Evolutionary conservation across 768 basidiomycete genomes (phyloP), one percentile per base, ranked within the genome.

Genomic region (Chalciporus piperatus): DNA sequence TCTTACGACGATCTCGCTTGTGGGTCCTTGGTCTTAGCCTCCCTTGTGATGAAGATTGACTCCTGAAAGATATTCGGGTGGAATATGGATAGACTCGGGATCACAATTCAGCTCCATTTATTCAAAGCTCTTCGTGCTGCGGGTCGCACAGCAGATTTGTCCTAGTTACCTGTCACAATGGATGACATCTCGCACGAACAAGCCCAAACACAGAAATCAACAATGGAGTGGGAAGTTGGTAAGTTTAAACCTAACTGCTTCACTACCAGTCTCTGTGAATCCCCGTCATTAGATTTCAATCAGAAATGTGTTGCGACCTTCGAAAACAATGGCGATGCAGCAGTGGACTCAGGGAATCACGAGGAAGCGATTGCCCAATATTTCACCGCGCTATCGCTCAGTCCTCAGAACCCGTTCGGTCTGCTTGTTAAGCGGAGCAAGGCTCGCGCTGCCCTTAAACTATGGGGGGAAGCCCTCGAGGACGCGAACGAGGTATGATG

Each of bases 341-440:
- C 57, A 17, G 41, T 43, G 4, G 22, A 38, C 17, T 51, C 57
- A 1, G 38, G 46, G 14, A 25, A 23, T 16, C 40, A 59, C 6
- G 48, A 59, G 11, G 41, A 55, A 27, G 59, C 59, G 10, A 55
- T 59, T 39, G 50, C 43, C n/a, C 47, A 50, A 13, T 59, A 59
- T 22, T 53, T 57, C 1, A 30, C 50, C 6, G 59, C 59, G 8
- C 23, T 60, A 27, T 56, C 50, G 8, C 54, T 60, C 45, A 22
- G 43, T 13, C 57, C 58, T 3, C 32, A 35, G 14, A 40, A 13
- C 6, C 17, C 45, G 28, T n/a, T n/a, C n/a, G n/a, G n/a, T n/a
- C n/a, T n/a, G n/a, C n/a, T n/a, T n/a, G n/a, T n/a, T n/a, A n/a
- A n/a, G 27, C 57, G 59, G n/a, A 60, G 57, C 41, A 45, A 48